Percentiles rank a stretch among this genome's conserved stretches.
Evolutionary conservation across 352 stramenopile species (phyloP).

Genomic region (Phytophthora pisi): DNA sequence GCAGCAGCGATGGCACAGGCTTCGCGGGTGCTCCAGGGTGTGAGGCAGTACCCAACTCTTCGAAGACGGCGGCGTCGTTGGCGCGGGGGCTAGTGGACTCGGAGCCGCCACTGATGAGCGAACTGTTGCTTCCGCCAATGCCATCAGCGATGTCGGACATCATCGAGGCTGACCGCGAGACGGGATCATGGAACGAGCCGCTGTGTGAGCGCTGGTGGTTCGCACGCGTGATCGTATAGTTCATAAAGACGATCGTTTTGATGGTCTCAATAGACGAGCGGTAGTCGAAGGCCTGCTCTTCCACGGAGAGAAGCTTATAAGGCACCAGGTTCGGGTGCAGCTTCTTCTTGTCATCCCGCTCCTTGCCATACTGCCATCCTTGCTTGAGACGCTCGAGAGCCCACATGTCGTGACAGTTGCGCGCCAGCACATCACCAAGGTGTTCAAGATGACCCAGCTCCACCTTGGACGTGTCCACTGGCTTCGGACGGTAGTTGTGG

Average conservation of each 20-base stretch:
- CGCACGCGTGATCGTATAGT: slow-evolving; percentile 76
- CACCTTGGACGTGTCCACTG: slow-evolving; percentile 78
- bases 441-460: slow-evolving; percentile 77
- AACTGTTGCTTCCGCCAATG: slow-evolving; percentile 37
- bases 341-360: slow-evolving; percentile 79
- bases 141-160: slow-evolving; percentile 58
- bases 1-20: slow-evolving; percentile 59
- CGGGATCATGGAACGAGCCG: slow-evolving; percentile 67
- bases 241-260: slow-evolving; percentile 90
- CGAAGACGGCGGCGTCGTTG: slow-evolving; percentile 34
- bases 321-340: slow-evolving; percentile 83
- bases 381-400: slow-evolving; percentile 84
- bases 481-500: slow-evolving; percentile 88
- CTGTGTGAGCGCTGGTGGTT: slow-evolving; percentile 44
- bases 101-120: slow-evolving; percentile 29
- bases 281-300: slow-evolving; percentile 87
- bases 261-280: slow-evolving; percentile 89
- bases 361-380: slow-evolving; percentile 75
- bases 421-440: slow-evolving; percentile 75
- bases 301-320: slow-evolving; percentile 77
- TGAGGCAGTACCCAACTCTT: slow-evolving; percentile 34
- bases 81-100: slow-evolving; percentile 34
- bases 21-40: slow-evolving; percentile 44
- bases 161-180: slow-evolving; percentile 71
- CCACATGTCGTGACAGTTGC: slow-evolving; percentile 91